These are phyloP conservation scores for Penicillium sp. DNA, from an alignment of 2,329 filamentous ascomycete genomes.

Conservation along the genomic window DNA sequence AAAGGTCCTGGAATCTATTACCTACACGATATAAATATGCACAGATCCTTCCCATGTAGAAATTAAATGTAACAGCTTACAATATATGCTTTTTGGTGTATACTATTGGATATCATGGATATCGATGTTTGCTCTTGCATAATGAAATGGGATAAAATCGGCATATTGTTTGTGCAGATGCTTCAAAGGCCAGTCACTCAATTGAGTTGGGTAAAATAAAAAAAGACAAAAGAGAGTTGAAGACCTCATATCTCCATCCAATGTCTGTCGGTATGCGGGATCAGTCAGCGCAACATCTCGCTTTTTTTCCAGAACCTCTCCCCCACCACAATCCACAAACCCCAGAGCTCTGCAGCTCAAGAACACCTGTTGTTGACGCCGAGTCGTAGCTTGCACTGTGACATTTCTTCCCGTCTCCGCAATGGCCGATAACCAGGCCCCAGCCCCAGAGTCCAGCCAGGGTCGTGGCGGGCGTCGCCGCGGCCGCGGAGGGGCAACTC, in stretches of 20 bases:
- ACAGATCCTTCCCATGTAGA: not conserved
- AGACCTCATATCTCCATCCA: not conserved
- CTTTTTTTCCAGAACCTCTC: constrained; percentile 16
- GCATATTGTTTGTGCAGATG: not conserved
- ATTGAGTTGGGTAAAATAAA: too few relatives aligned
- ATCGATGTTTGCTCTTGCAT: not conserved
- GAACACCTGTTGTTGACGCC: constrained; percentile 10
- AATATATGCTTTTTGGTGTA: not conserved
- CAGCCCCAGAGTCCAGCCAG: constrained; percentile 35
- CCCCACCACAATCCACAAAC: constrained; percentile 16
- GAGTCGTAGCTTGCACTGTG: constrained; percentile 6
- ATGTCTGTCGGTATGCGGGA: constrained; percentile 12
- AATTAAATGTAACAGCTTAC: not conserved
- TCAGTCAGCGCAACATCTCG: constrained; percentile 25
- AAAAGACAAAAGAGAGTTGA: not conserved
- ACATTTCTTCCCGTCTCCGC: constrained; percentile 6
- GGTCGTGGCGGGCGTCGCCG: constrained; percentile 44
- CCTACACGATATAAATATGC: constrained; percentile 6
- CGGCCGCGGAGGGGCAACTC: constrained; percentile 38
- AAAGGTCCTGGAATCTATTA: constrained; percentile 5
- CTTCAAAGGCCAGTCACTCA: not conserved
- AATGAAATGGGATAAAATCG: not conserved
- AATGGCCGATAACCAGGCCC: constrained; percentile 33
- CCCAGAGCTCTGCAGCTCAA: constrained; percentile 7
- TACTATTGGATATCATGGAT: not conserved